Conservation (phyloP, 768 basidiomycete genomes). For the Hysterangium stoloniferum region DNA sequence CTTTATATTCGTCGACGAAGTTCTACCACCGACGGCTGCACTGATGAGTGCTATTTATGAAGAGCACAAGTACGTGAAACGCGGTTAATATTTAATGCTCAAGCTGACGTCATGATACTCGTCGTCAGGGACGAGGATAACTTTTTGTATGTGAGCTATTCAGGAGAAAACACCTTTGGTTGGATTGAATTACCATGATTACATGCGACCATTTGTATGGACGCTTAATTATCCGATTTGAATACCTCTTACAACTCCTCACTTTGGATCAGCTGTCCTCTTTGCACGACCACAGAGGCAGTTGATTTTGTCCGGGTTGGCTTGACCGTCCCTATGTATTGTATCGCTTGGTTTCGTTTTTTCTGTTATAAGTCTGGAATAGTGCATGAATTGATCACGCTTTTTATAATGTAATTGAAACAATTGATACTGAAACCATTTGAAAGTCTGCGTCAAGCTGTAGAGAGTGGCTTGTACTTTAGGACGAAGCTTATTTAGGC, state of each 20-base stretch:
- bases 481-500: too few species aligned
- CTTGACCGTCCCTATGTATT: neutral
- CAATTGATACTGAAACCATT: too few species aligned
- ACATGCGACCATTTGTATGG: neutral
- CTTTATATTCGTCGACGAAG: conserved; percentile 99
- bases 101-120: conserved; percentile 2
- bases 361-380: neutral
- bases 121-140: conserved; percentile 88
- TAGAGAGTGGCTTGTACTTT: too few species aligned
- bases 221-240: neutral
- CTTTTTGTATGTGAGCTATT: conserved; percentile 98
- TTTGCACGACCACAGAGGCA: neutral
- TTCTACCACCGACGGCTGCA: conserved; percentile 94
- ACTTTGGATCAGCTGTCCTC: neutral
- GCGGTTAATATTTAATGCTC: conserved; percentile 1
- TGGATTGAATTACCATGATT: conserved; percentile 37
- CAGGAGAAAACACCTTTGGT: conserved; percentile 92
- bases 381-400: conserved; percentile 1
- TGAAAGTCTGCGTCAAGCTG: too few species aligned
- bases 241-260: neutral
- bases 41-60: conserved; percentile 99
- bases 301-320: neutral
- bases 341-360: conserved; percentile 1
- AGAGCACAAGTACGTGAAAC: conserved; percentile 85
- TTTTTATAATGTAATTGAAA: neutral